phyloP scores from a whole-genome alignment of 2,329 filamentous ascomycete species.

The Cytospora chrysosperma region DNA sequence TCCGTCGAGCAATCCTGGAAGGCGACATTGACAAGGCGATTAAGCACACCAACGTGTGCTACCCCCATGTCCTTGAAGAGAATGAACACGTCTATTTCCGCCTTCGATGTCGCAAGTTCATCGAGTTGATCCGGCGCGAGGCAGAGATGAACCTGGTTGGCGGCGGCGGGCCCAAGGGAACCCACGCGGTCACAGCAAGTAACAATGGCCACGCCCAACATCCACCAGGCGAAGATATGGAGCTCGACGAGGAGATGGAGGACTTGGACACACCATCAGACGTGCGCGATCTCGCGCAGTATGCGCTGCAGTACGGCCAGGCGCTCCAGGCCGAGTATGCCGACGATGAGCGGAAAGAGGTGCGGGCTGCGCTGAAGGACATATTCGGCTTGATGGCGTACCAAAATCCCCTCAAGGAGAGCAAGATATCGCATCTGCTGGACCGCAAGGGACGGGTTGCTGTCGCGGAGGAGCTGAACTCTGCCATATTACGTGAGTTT shows the following conservation, averaged over 20 bases:
- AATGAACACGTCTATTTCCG: slow-evolving; percentile 87
- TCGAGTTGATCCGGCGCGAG: slow-evolving; percentile 84
- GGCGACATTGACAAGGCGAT: slow-evolving; percentile 90
- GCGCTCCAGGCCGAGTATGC: slow-evolving; percentile 75
- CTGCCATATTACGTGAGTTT: slow-evolving; percentile 79
- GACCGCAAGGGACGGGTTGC: slow-evolving; percentile 71
- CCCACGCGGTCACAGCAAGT: slow-evolving; percentile 22
- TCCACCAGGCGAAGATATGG: slow-evolving; percentile 53
- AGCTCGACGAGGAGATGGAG: slow-evolving; percentile 54
- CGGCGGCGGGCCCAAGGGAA: slow-evolving; percentile 44
- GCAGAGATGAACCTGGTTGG: slow-evolving; percentile 60
- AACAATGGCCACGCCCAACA: slow-evolving; percentile 42
- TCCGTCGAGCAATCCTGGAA: slow-evolving; percentile 81
- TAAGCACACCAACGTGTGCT: slow-evolving; percentile 75
- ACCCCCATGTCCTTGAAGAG: slow-evolving; percentile 74
- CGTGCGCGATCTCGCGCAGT: slow-evolving; percentile 53
- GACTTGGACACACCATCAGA: slow-evolving; percentile 32
- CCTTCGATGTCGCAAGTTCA: slow-evolving; percentile 84
- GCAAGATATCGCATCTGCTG: slow-evolving; percentile 73
- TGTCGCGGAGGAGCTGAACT: slow-evolving; percentile 92
- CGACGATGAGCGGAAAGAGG: slow-evolving; percentile 66
- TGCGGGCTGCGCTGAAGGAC: slow-evolving; percentile 72
- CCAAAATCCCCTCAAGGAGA: slow-evolving; percentile 71
- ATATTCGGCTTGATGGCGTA: slow-evolving; percentile 91
- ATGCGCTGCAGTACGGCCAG: slow-evolving; percentile 78